Base-by-base conservation (phyloP, 306 rosid species). In the Oxytropis ochrocephala region DNA sequence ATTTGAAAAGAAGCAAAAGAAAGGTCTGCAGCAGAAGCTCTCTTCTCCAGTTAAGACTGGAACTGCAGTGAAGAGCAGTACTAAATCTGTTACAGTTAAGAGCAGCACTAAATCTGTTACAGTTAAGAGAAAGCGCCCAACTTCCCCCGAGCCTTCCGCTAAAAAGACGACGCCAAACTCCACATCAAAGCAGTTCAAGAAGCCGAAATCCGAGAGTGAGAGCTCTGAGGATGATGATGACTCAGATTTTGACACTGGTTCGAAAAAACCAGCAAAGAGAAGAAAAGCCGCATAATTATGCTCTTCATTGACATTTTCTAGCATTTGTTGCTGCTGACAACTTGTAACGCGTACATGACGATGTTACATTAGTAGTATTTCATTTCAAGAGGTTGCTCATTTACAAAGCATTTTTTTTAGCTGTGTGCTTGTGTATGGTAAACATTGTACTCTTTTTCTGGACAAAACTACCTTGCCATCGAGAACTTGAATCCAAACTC, bases 1-100 rank as follows among this genome's bases (percentile, higher is more conserved):
- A 64, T 78, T 36, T 54, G 89, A 90, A 56, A 86, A 79, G 84
- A 90, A 79, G 85, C 89, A 86, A 79, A 82, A 85, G 75, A 85
- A 29, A 53, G 72, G 73, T 64, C 32, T 51, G 69, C 86, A 65
- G 53, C 84, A 79, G 62, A 90, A 68, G 70, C 6, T 86, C 21
- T 39, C 76, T 54, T 85, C 93, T 77, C 93, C 93, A 11, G 54
- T 39, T 48, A 85, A 88, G 72, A 24, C 74, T 30, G 74, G 32
- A 59, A 18, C 77, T 49, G 16, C 67, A 24, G 68, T 47, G 32
- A 83, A 83, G 89, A 75, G 75, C 44, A 54, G 65, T 72, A 65
- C 78, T 1, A 67, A 35, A 27, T 80, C 89, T 35, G 80, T 76
- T 32, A 68, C 79, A 11, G 88, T 83, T 1, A 83, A 81, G 87